These are phyloP conservation scores for Schwanniomyces etchellsii DNA, from an alignment of 1,139 yeast species.

Conservation along the genomic window DNA sequence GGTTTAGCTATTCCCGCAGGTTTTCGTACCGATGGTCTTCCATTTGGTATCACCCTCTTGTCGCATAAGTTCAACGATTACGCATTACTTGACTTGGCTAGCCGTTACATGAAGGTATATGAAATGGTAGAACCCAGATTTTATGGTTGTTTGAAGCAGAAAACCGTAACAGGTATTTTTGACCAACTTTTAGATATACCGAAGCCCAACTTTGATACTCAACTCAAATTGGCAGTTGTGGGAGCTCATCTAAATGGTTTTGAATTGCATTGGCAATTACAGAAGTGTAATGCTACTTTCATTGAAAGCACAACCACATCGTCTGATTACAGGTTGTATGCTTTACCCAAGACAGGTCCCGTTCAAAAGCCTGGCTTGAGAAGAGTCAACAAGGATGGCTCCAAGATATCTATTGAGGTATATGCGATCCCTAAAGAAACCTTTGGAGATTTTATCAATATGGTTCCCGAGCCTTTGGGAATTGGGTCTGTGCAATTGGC, in stretches of 20 bases:
- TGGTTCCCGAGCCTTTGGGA: conserved; percentile 94
- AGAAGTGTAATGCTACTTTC: conserved; percentile 76
- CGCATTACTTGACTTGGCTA: conserved; percentile 81
- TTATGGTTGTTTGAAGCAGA: conserved; percentile 38
- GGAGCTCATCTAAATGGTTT: conserved; percentile 92
- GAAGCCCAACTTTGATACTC: conserved; percentile 15
- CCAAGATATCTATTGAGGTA: conserved; percentile 65
- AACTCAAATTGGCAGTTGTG: conserved; percentile 74
- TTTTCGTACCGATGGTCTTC: conserved; percentile 76
- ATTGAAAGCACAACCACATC: conserved; percentile 65
- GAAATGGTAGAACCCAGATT: conserved; percentile 18
- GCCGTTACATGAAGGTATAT: conserved; percentile 50
- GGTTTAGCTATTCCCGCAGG: conserved; percentile 92
- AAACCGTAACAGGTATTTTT: conserved; percentile 17
- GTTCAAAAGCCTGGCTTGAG: conserved; percentile 84
- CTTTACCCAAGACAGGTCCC: conserved; percentile 78
- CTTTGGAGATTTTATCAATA: conserved; percentile 76
- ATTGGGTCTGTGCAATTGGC: conserved; percentile 85
- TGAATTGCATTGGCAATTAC: conserved; percentile 91
- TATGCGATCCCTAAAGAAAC: conserved; percentile 73
- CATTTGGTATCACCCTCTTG: conserved; percentile 83
- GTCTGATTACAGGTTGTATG: conserved; percentile 68
- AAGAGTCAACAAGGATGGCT: conserved; percentile 55
- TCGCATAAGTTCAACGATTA: conserved; percentile 81
- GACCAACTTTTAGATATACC: conserved; percentile 38